Percentiles rank a stretch among this genome's conserved stretches.
phyloP scores from a whole-genome alignment of 108 stramenopile genomes.

The Licmophora abbreviata region DNA sequence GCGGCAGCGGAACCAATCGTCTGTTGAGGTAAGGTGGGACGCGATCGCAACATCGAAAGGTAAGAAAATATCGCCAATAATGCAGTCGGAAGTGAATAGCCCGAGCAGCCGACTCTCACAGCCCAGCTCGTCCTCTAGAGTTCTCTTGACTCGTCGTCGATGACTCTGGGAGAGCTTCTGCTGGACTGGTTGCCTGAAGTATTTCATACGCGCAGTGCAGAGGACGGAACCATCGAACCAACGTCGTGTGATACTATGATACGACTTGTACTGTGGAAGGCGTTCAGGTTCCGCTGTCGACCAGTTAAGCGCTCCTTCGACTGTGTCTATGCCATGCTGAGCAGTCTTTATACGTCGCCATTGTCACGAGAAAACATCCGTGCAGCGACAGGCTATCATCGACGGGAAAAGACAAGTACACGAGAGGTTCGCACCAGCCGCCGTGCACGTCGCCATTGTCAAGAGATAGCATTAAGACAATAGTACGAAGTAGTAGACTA shows the following conservation, averaged over 20 bases:
- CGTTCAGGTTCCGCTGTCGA: constrained; percentile 39
- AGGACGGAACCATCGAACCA: constrained; percentile 6
- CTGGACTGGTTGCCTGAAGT: constrained; percentile 26
- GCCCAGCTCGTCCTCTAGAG: neutral
- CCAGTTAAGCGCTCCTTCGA: constrained; percentile 44
- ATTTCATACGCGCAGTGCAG: too few species aligned
- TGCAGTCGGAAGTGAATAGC: constrained; percentile 13
- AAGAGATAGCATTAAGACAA: neutral
- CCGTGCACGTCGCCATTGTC: too few species aligned
- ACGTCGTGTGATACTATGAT: neutral
- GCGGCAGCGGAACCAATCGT: too few species aligned
- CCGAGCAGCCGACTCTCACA: neutral
- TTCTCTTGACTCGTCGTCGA: neutral
- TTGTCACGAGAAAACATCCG: too few species aligned
- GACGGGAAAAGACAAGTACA: too few species aligned
- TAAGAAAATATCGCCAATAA: constrained; percentile 6
- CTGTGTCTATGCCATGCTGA: too few species aligned
- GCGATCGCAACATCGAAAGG: constrained; percentile 25
- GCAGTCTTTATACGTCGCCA: constrained; percentile 61
- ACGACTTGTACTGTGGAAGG: constrained; percentile 52
- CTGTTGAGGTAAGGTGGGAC: constrained; percentile 74
- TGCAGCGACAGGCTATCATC: too few species aligned
- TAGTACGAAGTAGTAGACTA: too few species aligned
- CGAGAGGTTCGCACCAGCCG: too few species aligned
- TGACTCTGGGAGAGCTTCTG: constrained; percentile 45